A percentile compares a stretch with the other conserved stretches of the same genome.
phyloP scores from a whole-genome alignment of 345 rosid genomes.

The Schrenkiella parvula region DNA sequence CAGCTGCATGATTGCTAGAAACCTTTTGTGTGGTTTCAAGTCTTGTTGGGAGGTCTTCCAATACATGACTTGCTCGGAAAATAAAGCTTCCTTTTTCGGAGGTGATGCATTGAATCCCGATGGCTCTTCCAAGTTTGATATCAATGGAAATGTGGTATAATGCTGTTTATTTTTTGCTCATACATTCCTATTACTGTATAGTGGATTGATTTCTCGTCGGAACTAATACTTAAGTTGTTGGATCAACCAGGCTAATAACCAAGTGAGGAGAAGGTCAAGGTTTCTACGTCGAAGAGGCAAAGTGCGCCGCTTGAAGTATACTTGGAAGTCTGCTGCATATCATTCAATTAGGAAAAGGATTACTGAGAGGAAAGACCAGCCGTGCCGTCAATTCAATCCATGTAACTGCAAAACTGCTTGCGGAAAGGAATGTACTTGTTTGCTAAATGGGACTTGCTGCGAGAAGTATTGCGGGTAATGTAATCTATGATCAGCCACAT shows the following conservation, averaged over 20 bases:
- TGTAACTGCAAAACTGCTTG: slow-evolving; percentile 91
- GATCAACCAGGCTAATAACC: slow-evolving; percentile 58
- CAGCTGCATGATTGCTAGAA: slow-evolving; percentile 93
- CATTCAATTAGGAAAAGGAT: slow-evolving; percentile 91
- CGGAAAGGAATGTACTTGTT: slow-evolving; percentile 90
- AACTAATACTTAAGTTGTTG: slow-evolving; percentile 13
- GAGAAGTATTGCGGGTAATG: slow-evolving; percentile 99
- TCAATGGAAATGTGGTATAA: slow-evolving; percentile 63
- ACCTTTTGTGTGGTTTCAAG: slow-evolving; percentile 86
- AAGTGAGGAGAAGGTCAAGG: slow-evolving; percentile 89
- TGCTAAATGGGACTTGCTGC: slow-evolving; percentile 93
- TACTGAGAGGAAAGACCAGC: slow-evolving; percentile 96
- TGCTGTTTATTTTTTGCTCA: slow-evolving; percentile 23
- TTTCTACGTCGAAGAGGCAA: slow-evolving; percentile 89
- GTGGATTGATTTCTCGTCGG: background rate
- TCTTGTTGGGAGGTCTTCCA: slow-evolving; percentile 90
- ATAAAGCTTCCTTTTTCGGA: slow-evolving; percentile 53
- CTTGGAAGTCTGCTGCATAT: slow-evolving; percentile 99
- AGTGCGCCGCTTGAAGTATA: slow-evolving; percentile 97
- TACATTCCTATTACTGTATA: background rate
- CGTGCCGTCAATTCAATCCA: slow-evolving; percentile 97
- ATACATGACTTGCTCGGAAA: slow-evolving; percentile 70
- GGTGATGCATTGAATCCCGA: slow-evolving; percentile 67
- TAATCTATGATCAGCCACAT: slow-evolving; percentile 7
- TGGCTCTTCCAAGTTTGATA: slow-evolving; percentile 78